A percentile compares a stretch with the other conserved stretches of the same genome.
Conservation (phyloP, 2,329 filamentous ascomycete genomes). For the Ascochyta rabiei region DNA sequence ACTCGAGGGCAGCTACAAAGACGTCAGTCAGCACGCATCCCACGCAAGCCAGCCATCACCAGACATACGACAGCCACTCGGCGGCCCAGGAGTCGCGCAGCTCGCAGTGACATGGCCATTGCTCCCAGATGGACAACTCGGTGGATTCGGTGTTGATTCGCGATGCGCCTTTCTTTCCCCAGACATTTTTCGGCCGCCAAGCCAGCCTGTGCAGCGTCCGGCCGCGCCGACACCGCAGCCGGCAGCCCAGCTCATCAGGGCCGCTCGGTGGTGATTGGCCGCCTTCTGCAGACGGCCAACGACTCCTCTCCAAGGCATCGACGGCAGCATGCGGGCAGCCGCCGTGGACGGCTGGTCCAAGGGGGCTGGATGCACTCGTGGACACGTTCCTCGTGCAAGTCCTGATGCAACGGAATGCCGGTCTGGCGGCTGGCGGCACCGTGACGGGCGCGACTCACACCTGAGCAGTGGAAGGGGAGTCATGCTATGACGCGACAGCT, state of each 20-base stretch:
- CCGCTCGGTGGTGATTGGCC: slow-evolving; percentile 36
- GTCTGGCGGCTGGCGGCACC: slow-evolving; percentile 13
- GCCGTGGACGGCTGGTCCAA: too few relatives aligned
- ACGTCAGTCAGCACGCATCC: slow-evolving; percentile 29
- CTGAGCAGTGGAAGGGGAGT: slow-evolving; percentile 28
- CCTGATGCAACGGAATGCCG: slow-evolving; percentile 7
- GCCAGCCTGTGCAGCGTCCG: slow-evolving; percentile 21
- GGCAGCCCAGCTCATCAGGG: slow-evolving; percentile 38
- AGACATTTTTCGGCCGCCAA: slow-evolving; percentile 31
- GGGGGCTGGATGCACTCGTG: slow-evolving; percentile 5
- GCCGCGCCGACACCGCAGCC: slow-evolving; percentile 40
- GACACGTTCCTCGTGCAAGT: slow-evolving; percentile 3
- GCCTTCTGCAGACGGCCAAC: slow-evolving; percentile 21
- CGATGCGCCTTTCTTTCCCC: slow-evolving; percentile 21
- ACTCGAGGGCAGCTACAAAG: slow-evolving; percentile 32
- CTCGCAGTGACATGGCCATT: slow-evolving; percentile 49
- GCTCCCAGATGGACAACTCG: slow-evolving; percentile 21
- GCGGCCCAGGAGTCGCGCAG: slow-evolving; percentile 40
- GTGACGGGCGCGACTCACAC: slow-evolving; percentile 28
- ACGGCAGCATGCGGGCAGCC: slow-evolving; percentile 20
- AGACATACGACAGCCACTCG: slow-evolving; percentile 39
- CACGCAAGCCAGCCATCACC: neutral
- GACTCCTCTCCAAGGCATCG: slow-evolving; percentile 25
- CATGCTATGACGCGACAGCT: slow-evolving; percentile 36
- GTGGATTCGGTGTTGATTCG: slow-evolving; percentile 25